These are phyloP conservation scores for Raffaelea deltoideospora DNA, from an alignment of 2,329 filamentous ascomycete genomes.

Conservation along the genomic window DNA sequence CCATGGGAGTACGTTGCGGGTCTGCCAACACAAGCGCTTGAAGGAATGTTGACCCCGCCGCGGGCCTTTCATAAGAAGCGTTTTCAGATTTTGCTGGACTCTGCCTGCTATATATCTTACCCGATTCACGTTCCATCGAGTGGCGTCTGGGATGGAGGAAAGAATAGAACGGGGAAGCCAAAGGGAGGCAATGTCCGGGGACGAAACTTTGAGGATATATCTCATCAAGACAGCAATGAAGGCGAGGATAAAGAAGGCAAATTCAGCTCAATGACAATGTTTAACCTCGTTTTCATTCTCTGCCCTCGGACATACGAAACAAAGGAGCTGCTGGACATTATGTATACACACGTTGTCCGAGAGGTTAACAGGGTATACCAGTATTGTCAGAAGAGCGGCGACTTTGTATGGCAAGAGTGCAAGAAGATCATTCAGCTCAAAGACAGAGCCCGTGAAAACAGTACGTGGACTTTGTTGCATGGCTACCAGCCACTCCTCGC, in stretches of 20 bases:
- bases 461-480: too few species aligned
- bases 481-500: too few species aligned
- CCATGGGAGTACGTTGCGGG: conserved; percentile 62
- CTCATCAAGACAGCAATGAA: conserved; percentile 12
- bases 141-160: conserved; percentile 59
- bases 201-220: conserved; percentile 10
- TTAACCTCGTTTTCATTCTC: conserved; percentile 88
- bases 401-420: conserved; percentile 85
- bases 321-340: conserved; percentile 54
- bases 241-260: conserved; percentile 41
- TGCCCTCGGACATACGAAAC: conserved; percentile 66
- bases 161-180: conserved; percentile 21
- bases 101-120: conserved; percentile 66
- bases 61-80: conserved; percentile 64
- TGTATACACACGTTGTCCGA: conserved; percentile 81
- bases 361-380: conserved; percentile 87
- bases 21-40: conserved; percentile 61
- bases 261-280: conserved; percentile 77
- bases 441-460: conserved; percentile 61
- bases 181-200: conserved; percentile 11
- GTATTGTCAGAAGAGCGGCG: conserved; percentile 76
- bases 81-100: conserved; percentile 71
- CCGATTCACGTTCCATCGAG: conserved; percentile 70
- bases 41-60: conserved; percentile 63
- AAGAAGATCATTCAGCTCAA: conserved; percentile 70